A percentile compares a stretch with the other conserved stretches of the same genome.
These are phyloP conservation scores for Stromatinia cepivora DNA, from an alignment of 2,329 filamentous ascomycete species.

Conservation along the genomic window DNA sequence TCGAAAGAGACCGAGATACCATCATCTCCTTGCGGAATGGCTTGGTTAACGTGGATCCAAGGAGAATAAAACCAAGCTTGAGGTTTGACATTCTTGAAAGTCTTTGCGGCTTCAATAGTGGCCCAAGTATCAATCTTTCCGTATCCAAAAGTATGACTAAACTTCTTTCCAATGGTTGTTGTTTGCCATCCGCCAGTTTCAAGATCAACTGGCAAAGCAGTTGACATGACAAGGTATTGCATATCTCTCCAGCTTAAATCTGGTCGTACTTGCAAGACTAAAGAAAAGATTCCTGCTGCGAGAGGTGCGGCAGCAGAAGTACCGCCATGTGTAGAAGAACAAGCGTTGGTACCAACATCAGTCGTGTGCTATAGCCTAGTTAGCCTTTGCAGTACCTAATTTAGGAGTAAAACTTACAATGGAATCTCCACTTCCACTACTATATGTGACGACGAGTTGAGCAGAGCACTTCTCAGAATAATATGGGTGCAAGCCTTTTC, in stretches of 20 bases:
- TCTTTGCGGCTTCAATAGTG: conserved; percentile 82
- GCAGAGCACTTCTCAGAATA: conserved; percentile 97
- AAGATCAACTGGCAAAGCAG: conserved; percentile 76
- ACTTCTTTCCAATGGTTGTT: conserved; percentile 78
- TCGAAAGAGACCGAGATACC: conserved; percentile 80
- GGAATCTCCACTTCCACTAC: conserved; percentile 81
- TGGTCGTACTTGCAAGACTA: conserved; percentile 80
- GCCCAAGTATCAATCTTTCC: conserved; percentile 90
- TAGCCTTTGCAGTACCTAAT: conserved; percentile 25
- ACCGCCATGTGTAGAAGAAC: conserved; percentile 81
- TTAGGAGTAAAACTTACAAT: conserved; percentile 56
- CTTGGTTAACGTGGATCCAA: conserved; percentile 85
- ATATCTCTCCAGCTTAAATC: conserved; percentile 92
- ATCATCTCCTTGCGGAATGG: conserved; percentile 79
- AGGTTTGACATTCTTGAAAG: conserved; percentile 85
- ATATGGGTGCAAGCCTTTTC: conserved; percentile 83
- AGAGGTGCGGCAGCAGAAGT: conserved; percentile 94
- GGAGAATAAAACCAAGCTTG: conserved; percentile 94
- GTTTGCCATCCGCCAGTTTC: conserved; percentile 77
- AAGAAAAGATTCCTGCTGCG: conserved; percentile 86
- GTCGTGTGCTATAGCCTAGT: conserved; percentile 70
- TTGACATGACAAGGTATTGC: conserved; percentile 85
- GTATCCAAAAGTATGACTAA: conserved; percentile 93
- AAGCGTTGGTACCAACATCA: conserved; percentile 81
- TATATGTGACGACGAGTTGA: conserved; percentile 93